Evolutionary conservation across 2,329 filamentous ascomycete species (phyloP), one percentile per base, ranked within the genome.

Genomic region (Xylariaceae sp.): DNA sequence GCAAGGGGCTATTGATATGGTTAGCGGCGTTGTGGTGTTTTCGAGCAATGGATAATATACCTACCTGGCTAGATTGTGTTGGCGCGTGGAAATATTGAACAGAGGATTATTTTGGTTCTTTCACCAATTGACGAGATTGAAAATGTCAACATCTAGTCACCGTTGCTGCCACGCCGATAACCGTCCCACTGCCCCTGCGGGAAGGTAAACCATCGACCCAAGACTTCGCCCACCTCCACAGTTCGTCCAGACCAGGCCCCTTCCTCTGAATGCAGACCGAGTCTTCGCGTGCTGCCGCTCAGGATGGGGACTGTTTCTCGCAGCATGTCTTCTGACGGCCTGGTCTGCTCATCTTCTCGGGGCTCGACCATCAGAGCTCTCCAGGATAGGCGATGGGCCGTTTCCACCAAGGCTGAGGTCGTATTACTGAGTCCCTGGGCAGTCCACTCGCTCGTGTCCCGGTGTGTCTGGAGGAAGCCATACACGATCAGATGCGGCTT

Each of bases 371-470:
- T 59, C 2, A 80, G 72, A 3, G 80, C 74, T 17, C 68, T 71
- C 62, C 82, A 78, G 0, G 70, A 72, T 5, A 73, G 71, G 15
- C 78, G 75, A 42, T 68, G 67, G 0, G 85, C 86, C 1, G 82
- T 79, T 59, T 90, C 88, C 7, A 89, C 80, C 1, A 89, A 73
- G 0, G 77, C 74, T 1, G 88, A 80, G n/a, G 85, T 77, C 1
- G 85, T 86, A 59, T 80, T 79, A 17, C 82, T 80, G 10, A 92
- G 71, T 0, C 88, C 89, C 72, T 92, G 89, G 0, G 86, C 88
- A 54, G 87, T 91, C 82, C 88, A 92, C 61, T 89, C 87, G 62
- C 85, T 85, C 0, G 87, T 88, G 56, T 83, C 79, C 23, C 82
- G 80, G 70, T 92, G 89, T 48, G 89, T 72, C 17, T 80, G 76